Evolutionary conservation across 2,329 filamentous ascomycete species (phyloP).

Genomic region (Pseudogymnoascus sp.): DNA sequence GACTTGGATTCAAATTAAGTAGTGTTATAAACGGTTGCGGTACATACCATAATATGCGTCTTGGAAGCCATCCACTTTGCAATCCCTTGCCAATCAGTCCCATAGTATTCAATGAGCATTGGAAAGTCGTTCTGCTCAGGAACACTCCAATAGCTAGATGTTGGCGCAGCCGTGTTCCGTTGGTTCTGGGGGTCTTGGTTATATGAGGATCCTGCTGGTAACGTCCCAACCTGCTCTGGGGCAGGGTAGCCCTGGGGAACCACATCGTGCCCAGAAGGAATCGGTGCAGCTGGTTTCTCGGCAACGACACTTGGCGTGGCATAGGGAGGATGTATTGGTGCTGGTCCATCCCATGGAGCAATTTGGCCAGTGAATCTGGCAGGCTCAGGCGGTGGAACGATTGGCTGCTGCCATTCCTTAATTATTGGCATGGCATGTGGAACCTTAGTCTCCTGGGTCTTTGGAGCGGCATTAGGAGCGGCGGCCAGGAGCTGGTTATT

Average conservation of each 20-base stretch:
- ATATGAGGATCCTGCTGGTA: background rate
- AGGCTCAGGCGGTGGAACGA: background rate
- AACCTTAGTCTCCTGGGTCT: constrained; percentile 1
- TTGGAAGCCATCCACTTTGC: constrained; percentile 75
- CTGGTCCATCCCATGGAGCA: constrained; percentile 20
- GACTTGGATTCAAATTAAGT: constrained; percentile 22
- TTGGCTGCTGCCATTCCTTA: constrained; percentile 16
- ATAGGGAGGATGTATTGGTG: constrained; percentile 14
- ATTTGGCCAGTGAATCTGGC: constrained; percentile 6
- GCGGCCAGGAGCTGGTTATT: constrained; percentile 25
- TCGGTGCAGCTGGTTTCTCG: constrained; percentile 17
- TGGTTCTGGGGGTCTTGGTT: constrained; percentile 17
- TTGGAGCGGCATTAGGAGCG: constrained; percentile 16
- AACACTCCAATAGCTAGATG: constrained; percentile 83
- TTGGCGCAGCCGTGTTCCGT: constrained; percentile 38
- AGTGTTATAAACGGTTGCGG: constrained; percentile 20
- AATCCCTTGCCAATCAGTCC: constrained; percentile 70
- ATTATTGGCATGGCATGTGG: background rate
- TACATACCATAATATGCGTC: constrained; percentile 72
- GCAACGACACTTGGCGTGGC: constrained; percentile 16
- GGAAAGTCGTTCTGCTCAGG: constrained; percentile 73
- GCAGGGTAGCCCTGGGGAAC: constrained; percentile 15
- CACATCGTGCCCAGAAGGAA: constrained; percentile 15
- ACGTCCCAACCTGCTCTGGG: constrained; percentile 20
- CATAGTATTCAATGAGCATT: constrained; percentile 62